Evolutionary conservation across 2,329 filamentous ascomycete species (phyloP), one percentile per base, ranked within the genome.

Genomic region (Neonectria sp.): DNA sequence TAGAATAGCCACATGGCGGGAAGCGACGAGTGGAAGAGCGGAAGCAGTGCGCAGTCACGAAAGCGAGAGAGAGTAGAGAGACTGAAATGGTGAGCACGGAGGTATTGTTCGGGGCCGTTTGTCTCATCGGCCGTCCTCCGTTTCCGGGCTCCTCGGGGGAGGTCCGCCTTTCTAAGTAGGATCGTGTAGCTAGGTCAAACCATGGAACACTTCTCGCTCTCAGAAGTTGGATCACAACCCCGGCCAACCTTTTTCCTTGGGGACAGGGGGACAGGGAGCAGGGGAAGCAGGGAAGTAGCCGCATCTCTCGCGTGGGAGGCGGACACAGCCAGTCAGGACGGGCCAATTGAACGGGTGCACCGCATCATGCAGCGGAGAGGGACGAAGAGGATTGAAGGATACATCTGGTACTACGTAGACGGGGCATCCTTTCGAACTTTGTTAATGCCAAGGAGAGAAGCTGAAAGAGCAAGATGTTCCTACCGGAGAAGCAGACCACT

Each of bases 131-230:
- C 59, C 51, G 55, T 45, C 45, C 60, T 55, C 59, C 51, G 60
- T 29, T 58, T 59, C 64, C 64, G 64, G 59, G 31, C 45, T 48
- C 31, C 13, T 63, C 55, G 59, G 60, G 60, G 64, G 64, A 55
- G 40, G 60, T 56, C 53, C 40, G 59, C 33, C 21, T 27, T 17
- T 60, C 57, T 49, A 63, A 63, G 64, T 67, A 67, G 48, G 55
- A 45, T 24, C 6, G 40, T 24, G 40, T 45, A 12, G 13, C 33
- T 35, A 12, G 33, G 33, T 13, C 33, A 13, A 35, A 12, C 11
- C 11, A 35, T 35, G 11, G 11, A 35, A 35, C 11, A 35, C 33
- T 35, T 13, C 12, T 35, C 21, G 21, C 21, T 21, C 21, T 21
- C 21, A 59, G 40, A 17, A 37, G 35, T 37, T 37, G 35, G 40